These are phyloP conservation scores for Hypoxylon sp. DNA, from an alignment of 2,329 filamentous ascomycete species.

Conservation along the genomic window DNA sequence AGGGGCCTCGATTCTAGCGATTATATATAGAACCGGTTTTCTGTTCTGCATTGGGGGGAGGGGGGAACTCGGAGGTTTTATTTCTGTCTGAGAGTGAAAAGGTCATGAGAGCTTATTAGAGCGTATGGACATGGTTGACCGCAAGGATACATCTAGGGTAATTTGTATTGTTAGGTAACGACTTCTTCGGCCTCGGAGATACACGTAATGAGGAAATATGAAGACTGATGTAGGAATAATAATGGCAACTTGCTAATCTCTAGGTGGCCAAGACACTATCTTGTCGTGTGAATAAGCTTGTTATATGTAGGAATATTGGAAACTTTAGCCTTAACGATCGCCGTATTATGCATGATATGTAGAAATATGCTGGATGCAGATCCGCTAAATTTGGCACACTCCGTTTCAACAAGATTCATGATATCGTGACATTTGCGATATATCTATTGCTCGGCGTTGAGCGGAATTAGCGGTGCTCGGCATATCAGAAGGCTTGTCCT, in stretches of 20 bases:
- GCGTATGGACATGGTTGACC: constrained; percentile 4
- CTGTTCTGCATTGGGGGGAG: background rate
- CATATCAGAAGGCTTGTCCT: background rate
- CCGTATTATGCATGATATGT: constrained; percentile 2
- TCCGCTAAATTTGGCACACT: background rate
- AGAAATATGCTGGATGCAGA: constrained; percentile 3
- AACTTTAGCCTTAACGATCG: background rate
- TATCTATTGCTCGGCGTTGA: background rate
- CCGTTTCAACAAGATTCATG: background rate
- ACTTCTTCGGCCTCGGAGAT: background rate
- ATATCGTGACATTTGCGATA: background rate
- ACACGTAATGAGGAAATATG: background rate
- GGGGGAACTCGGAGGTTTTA: background rate
- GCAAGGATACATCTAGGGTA: background rate
- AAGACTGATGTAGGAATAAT: background rate
- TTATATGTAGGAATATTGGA: background rate
- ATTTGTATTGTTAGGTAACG: background rate
- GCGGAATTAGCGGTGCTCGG: background rate
- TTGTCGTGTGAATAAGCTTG: background rate
- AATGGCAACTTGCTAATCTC: background rate
- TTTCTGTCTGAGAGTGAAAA: background rate
- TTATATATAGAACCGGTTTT: background rate
- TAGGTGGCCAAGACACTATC: background rate
- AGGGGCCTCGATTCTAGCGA: background rate
- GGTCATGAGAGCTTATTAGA: constrained; percentile 30